phyloP scores from a whole-genome alignment of 495 filamentous ascomycete genomes.

The Platismatia glauca region DNA sequence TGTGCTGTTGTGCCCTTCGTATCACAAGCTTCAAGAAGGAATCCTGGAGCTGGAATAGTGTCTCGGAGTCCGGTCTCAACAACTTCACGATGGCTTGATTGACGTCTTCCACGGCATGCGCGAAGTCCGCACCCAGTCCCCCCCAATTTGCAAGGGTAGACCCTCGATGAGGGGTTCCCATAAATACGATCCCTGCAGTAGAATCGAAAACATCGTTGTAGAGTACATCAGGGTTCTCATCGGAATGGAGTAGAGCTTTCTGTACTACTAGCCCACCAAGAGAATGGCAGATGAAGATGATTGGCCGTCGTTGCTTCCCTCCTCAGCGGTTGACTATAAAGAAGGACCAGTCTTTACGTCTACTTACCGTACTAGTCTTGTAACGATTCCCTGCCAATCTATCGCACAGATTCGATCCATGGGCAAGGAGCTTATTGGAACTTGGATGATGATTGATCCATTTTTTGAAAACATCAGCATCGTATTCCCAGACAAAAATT shows the following conservation, averaged over 20 bases:
- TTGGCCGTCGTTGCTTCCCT: conserved; percentile 20
- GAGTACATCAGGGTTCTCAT: conserved; percentile 17
- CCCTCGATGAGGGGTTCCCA: conserved; percentile 34
- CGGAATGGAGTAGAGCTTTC: conserved; percentile 22
- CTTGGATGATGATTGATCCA: background rate
- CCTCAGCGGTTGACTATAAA: background rate
- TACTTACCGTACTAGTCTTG: conserved; percentile 5
- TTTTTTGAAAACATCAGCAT: background rate
- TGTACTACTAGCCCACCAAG: conserved; percentile 33
- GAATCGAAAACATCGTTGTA: conserved; percentile 26
- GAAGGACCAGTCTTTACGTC: background rate
- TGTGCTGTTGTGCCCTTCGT: background rate
- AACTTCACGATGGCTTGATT: conserved; percentile 9
- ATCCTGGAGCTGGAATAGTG: conserved; percentile 5
- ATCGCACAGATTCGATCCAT: conserved; percentile 7
- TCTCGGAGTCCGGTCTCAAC: conserved; percentile 5
- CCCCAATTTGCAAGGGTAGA: conserved; percentile 8
- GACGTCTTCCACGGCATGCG: conserved; percentile 1
- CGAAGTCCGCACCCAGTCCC: background rate
- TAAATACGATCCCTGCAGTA: conserved; percentile 32
- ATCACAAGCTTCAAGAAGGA: conserved; percentile 7
- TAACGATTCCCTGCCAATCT: conserved; percentile 6
- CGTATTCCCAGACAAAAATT: background rate
- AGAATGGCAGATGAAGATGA: conserved; percentile 33
- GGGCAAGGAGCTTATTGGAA: conserved; percentile 1